phyloP scores from a whole-genome alignment of 2,329 filamentous ascomycete species.

The Samsoniella hepiali region DNA sequence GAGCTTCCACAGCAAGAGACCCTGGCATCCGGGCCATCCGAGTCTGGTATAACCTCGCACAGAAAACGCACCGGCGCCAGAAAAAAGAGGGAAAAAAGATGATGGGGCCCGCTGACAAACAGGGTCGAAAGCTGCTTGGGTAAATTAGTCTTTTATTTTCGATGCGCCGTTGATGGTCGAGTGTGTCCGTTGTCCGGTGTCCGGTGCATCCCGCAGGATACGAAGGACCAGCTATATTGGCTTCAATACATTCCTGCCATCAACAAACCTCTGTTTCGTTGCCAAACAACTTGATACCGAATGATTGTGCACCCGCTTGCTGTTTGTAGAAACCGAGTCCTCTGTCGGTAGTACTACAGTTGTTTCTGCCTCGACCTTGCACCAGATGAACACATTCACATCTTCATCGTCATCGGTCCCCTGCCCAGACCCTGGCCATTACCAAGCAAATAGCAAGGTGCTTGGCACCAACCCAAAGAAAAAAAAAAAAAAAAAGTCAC shows the following conservation, averaged over 20 bases:
- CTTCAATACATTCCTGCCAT: too few relatives aligned
- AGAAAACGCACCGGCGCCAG: background rate
- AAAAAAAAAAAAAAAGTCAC: background rate
- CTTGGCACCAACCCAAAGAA: constrained; percentile 9
- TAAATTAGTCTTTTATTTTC: too few relatives aligned
- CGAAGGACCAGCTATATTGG: too few relatives aligned
- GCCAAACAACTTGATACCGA: too few relatives aligned
- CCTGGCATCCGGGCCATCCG: constrained; percentile 11
- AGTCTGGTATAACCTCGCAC: background rate
- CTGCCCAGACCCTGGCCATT: background rate
- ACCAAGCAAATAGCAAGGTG: constrained; percentile 1
- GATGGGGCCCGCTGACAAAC: background rate
- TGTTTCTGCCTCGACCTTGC: background rate
- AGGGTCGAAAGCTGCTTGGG: background rate
- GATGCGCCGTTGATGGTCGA: too few relatives aligned
- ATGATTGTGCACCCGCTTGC: too few relatives aligned
- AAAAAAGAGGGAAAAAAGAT: background rate
- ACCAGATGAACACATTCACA: background rate
- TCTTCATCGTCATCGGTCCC: background rate
- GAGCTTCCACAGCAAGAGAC: background rate
- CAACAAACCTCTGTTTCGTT: too few relatives aligned
- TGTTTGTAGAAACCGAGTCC: too few relatives aligned
- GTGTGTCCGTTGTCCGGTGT: too few relatives aligned
- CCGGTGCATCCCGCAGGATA: too few relatives aligned
- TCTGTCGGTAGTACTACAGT: too few relatives aligned